Base-by-base conservation (phyloP, 2,329 filamentous ascomycete species). In the Salinomyces thailandicus region DNA sequence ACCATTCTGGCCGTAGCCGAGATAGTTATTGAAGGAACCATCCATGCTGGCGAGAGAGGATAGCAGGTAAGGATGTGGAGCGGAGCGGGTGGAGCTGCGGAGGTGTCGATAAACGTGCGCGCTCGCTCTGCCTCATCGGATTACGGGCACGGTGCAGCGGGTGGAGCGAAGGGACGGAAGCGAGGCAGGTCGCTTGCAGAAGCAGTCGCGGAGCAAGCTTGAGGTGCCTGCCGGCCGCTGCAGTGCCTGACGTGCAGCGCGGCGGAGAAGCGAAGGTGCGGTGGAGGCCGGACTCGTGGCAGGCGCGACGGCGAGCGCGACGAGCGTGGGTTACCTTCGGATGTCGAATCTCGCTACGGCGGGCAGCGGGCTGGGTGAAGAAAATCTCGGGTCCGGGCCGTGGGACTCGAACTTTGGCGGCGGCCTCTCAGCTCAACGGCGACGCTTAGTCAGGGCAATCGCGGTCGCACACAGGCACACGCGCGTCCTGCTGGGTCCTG, bases 61-160 rank as follows among this genome's bases (percentile, higher is more conserved):
- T 18, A 15, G 24, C 30, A 34, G 35, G 29, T 41, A 41, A 30
- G 24, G 36, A 38, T 35, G 39, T 30, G 38, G 39, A 36, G 35
- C 31, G 35, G 35, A 17, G 35, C 26, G 30, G 36, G 30, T 47
- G 47, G 16, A 44, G 46, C 35, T 45, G 44, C 36, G 34, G 38
- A 20, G 20, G 26, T 28, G 33, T 16, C 5, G 18, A 24, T 13
- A 31, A 13, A 18, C n/a, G 15, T 27, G 19, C 38, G 13, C 34
- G 26, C 29, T 30, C n/a, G n/a, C n/a, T n/a, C n/a, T n/a, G 19
- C 28, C 38, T 41, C 38, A 41, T 41, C 38, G 34, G 33, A 39
- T 35, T 30, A 24, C 20, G 20, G n/a, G 20, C 20, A 24, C 7
- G 7, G 20, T 24, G 7, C n/a, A 7, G 27, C 11, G 27, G 14